Percentiles rank a stretch among this genome's conserved stretches.
Conservation (phyloP, 2,329 filamentous ascomycete genomes). For the Zasmidium citrigriseum region DNA sequence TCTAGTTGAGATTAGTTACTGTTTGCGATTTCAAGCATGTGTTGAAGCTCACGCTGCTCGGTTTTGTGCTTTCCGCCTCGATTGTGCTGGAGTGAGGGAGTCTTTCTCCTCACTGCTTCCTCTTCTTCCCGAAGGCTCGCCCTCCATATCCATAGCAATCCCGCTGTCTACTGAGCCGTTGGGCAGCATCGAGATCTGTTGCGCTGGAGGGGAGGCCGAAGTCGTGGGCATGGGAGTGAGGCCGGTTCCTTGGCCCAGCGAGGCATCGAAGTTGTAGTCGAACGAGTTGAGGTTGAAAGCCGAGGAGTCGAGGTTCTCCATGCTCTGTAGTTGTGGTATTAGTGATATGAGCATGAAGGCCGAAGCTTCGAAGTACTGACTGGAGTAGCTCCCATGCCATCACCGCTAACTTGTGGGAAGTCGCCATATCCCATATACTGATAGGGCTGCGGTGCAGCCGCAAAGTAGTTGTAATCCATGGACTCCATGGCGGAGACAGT, state of each 20-base stretch:
- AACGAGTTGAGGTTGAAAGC: slow-evolving; percentile 15
- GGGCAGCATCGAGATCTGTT: slow-evolving; percentile 26
- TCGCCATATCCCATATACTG: slow-evolving; percentile 42
- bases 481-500: slow-evolving; percentile 24
- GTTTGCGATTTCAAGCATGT: neutral
- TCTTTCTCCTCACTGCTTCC: slow-evolving; percentile 52
- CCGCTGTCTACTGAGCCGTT: slow-evolving; percentile 47
- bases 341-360: neutral
- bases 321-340: slow-evolving; percentile 21
- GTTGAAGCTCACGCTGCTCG: slow-evolving; percentile 65
- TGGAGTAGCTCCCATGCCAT: slow-evolving; percentile 39
- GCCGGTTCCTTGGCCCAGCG: slow-evolving; percentile 9
- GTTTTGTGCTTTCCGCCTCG: slow-evolving; percentile 69
- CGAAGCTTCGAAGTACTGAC: slow-evolving; percentile 24
- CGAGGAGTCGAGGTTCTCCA: slow-evolving; percentile 26
- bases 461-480: slow-evolving; percentile 62
- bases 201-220: slow-evolving; percentile 29
- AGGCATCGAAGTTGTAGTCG: slow-evolving; percentile 17
- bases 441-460: slow-evolving; percentile 48
- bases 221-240: slow-evolving; percentile 22
- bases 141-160: slow-evolving; percentile 41
- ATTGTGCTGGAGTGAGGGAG: slow-evolving; percentile 49
- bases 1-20: slow-evolving; percentile 48
- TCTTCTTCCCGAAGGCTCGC: slow-evolving; percentile 33
- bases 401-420: slow-evolving; percentile 38